These are phyloP conservation scores for Termitomyces sp. DNA, from an alignment of 768 basidiomycete genomes.

Conservation along the genomic window DNA sequence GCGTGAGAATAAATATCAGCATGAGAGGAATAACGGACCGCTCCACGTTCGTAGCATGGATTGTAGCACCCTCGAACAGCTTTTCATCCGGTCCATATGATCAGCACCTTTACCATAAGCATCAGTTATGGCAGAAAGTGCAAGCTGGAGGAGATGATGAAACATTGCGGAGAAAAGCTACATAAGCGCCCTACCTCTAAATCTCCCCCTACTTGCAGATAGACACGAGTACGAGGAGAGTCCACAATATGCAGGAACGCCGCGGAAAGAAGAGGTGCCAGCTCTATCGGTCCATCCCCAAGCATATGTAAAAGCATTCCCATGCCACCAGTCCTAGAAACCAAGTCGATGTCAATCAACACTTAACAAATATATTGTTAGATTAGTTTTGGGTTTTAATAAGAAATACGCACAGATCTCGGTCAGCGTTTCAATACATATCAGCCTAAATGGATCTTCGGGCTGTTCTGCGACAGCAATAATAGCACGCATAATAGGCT, in stretches of 20 bases:
- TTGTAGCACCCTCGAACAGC: constrained; percentile 72
- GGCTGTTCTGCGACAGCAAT: constrained; percentile 89
- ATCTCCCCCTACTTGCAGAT: constrained; percentile 78
- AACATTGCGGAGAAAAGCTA: neutral
- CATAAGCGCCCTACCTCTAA: constrained; percentile 62
- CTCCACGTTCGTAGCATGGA: constrained; percentile 90
- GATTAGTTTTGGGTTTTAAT: neutral
- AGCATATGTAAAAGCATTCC: constrained; percentile 81
- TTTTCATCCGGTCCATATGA: constrained; percentile 75
- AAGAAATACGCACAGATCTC: constrained; percentile 69
- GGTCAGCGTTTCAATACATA: constrained; percentile 81
- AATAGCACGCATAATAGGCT: constrained; percentile 80
- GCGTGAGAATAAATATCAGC: neutral
- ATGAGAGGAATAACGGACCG: constrained; percentile 45
- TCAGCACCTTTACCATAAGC: constrained; percentile 81
- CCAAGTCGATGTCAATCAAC: constrained; percentile 80
- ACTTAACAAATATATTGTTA: constrained; percentile 40
- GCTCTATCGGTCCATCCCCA: constrained; percentile 85
- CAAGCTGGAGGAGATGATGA: constrained; percentile 46
- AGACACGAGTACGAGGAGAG: constrained; percentile 74
- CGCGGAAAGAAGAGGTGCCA: constrained; percentile 72
- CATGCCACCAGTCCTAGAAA: constrained; percentile 78
- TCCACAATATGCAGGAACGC: constrained; percentile 84
- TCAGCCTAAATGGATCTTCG: constrained; percentile 82
- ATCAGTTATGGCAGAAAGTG: constrained; percentile 86